These are phyloP conservation scores for Boletellus ananiceps DNA, from an alignment of 768 basidiomycete species.

Conservation along the genomic window DNA sequence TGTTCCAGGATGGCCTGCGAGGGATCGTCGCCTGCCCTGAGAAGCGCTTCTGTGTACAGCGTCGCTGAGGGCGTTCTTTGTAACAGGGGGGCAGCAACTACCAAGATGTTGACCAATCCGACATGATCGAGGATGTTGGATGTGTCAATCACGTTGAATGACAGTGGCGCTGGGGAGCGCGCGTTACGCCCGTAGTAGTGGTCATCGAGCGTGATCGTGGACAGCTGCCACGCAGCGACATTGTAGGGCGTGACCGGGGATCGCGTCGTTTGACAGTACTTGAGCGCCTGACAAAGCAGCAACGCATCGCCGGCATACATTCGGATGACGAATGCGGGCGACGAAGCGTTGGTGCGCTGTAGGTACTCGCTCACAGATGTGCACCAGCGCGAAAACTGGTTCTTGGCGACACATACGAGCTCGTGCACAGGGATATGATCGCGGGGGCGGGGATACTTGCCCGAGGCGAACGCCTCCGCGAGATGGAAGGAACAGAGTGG, in stretches of 20 bases:
- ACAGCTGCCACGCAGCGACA: constrained; percentile 21
- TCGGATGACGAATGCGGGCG: constrained; percentile 22
- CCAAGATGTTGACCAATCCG: constrained; percentile 27
- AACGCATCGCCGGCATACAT: constrained; percentile 29
- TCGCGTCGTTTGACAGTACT: constrained; percentile 6
- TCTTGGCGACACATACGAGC: constrained; percentile 13
- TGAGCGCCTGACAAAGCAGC: constrained; percentile 20
- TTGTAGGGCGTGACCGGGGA: constrained; percentile 17
- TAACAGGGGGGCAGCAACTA: constrained; percentile 22
- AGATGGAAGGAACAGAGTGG: constrained; percentile 29
- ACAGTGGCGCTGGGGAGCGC: constrained; percentile 16
- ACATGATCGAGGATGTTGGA: constrained; percentile 26
- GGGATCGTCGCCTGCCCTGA: constrained; percentile 10
- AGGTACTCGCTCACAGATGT: constrained; percentile 13
- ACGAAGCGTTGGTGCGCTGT: constrained; percentile 9
- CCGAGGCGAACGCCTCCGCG: constrained; percentile 21
- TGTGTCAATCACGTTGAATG: constrained; percentile 31
- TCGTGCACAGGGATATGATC: constrained; percentile 3
- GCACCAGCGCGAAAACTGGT: constrained; percentile 28
- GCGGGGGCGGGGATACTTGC: background rate
- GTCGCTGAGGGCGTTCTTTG: constrained; percentile 15
- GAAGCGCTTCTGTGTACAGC: constrained; percentile 27
- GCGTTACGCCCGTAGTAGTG: constrained; percentile 13
- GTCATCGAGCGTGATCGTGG: constrained; percentile 20
- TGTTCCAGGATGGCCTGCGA: constrained; percentile 15